Conservation (phyloP, 352 stramenopile species). For the Phytophthora idaei region DNA sequence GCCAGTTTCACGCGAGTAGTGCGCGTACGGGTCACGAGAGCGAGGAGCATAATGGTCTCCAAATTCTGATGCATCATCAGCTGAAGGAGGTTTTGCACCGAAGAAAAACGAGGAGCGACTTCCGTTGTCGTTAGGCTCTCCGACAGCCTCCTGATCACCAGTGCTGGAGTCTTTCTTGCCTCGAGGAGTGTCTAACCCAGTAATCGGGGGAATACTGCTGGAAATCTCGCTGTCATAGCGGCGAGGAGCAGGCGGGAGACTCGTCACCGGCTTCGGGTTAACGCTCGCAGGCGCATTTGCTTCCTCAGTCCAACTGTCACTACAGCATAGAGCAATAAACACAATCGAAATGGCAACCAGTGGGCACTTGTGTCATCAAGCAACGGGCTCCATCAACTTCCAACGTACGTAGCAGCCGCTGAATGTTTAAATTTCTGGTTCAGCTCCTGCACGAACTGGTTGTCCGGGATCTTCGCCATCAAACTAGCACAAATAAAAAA, state of each 20-base stretch:
- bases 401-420: slow-evolving; percentile 47
- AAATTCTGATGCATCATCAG: slow-evolving; percentile 5
- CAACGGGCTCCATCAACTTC: neutral
- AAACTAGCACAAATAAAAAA: slow-evolving; percentile 37
- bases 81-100: slow-evolving; percentile 25
- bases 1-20: slow-evolving; percentile 21
- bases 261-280: slow-evolving; percentile 14
- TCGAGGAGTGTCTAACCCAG: slow-evolving; percentile 29
- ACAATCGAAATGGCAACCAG: no score
- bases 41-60: slow-evolving; percentile 31
- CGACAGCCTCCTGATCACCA: slow-evolving; percentile 25
- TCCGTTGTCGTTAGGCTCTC: slow-evolving; percentile 27
- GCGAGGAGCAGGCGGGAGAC: slow-evolving; percentile 13
- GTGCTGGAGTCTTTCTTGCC: slow-evolving; percentile 20
- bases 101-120: slow-evolving; percentile 63
- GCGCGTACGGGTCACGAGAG: slow-evolving; percentile 50
- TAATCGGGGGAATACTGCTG: slow-evolving; percentile 34
- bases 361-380: neutral
- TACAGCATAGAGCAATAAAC: slow-evolving; percentile 19
- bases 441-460: slow-evolving; percentile 59
- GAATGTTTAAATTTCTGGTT: slow-evolving; percentile 57
- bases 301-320: slow-evolving; percentile 57
- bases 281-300: slow-evolving; percentile 13
- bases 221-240: slow-evolving; percentile 19
- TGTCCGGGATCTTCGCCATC: slow-evolving; percentile 48